Evolutionary conservation across 2,329 filamentous ascomycete species (phyloP).

Genomic region (Aspergillus versicolor): DNA sequence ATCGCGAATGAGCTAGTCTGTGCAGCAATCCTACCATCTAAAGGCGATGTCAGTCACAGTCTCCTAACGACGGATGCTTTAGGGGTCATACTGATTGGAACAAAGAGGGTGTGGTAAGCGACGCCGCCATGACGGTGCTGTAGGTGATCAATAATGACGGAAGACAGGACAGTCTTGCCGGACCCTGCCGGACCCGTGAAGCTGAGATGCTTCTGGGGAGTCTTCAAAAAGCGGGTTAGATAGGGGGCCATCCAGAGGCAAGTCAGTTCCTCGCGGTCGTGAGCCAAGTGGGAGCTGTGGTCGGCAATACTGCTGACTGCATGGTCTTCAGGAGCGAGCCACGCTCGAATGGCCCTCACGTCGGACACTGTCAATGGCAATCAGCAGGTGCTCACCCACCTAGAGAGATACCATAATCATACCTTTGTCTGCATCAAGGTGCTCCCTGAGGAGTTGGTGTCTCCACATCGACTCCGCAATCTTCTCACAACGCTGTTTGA

Average conservation of each 20-base stretch:
- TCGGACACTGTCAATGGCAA: slow-evolving; percentile 23
- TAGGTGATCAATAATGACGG: slow-evolving; percentile 40
- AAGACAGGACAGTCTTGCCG: slow-evolving; percentile 40
- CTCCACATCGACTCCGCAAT: slow-evolving; percentile 43
- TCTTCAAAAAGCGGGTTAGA: slow-evolving; percentile 50
- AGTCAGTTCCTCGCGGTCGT: slow-evolving; percentile 51
- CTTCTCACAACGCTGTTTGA: slow-evolving; percentile 34
- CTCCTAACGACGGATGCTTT: background rate
- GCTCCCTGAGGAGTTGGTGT: slow-evolving; percentile 36
- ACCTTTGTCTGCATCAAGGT: slow-evolving; percentile 32
- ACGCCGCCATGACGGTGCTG: slow-evolving; percentile 39
- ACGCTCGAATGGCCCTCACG: slow-evolving; percentile 34
- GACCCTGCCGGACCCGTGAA: slow-evolving; percentile 44
- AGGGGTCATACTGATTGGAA: slow-evolving; percentile 34
- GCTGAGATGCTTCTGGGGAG: slow-evolving; percentile 43
- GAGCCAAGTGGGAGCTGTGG: slow-evolving; percentile 43
- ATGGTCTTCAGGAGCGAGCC: slow-evolving; percentile 49
- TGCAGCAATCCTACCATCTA: slow-evolving; percentile 33
- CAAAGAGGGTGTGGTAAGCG: slow-evolving; percentile 34
- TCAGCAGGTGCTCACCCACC: background rate
- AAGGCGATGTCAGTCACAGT: background rate
- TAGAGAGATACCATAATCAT: background rate
- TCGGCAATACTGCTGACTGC: slow-evolving; percentile 45
- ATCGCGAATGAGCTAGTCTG: slow-evolving; percentile 32
- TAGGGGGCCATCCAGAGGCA: slow-evolving; percentile 55